phyloP scores from a whole-genome alignment of 2,329 filamentous ascomycete genomes.

The Nothophoma quercina region DNA sequence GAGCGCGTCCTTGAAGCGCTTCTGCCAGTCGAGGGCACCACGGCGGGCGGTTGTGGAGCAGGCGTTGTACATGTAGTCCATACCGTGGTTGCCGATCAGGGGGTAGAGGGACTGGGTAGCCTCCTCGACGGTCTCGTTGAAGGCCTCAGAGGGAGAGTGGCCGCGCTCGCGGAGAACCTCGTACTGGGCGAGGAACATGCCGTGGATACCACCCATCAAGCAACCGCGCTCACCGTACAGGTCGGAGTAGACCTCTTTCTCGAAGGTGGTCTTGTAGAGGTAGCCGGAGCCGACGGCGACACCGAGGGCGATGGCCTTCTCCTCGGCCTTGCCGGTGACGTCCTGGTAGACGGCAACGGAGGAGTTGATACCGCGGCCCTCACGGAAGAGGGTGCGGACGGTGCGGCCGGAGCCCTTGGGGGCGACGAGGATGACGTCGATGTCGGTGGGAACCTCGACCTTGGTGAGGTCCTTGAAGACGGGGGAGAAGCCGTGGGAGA shows the following conservation, averaged over 20 bases:
- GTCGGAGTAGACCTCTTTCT: constrained; percentile 99
- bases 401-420: constrained; percentile 99
- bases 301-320: constrained; percentile 96
- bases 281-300: constrained; percentile 97
- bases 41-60: constrained; percentile 98
- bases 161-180: constrained; percentile 99
- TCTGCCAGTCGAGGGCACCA: constrained; percentile 98
- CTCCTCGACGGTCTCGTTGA: constrained; percentile 99
- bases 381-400: constrained; percentile 97
- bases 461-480: constrained; percentile 99
- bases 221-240: constrained; percentile 99
- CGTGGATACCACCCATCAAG: constrained; percentile 99
- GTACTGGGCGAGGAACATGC: constrained; percentile 99
- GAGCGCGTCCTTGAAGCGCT: constrained; percentile 95
- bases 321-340: constrained; percentile 95
- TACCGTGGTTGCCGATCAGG: constrained; percentile 94
- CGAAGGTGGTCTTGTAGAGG: constrained; percentile 99
- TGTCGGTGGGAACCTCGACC: constrained; percentile 92
- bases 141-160: constrained; percentile 96
- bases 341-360: constrained; percentile 99
- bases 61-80: constrained; percentile 99
- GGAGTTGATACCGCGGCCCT: constrained; percentile 99
- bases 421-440: constrained; percentile 99
- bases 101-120: constrained; percentile 98
- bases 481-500: constrained; percentile 99